Conservation (phyloP, 2,329 filamentous ascomycete genomes). For the Pestalotiopsis sp. region DNA sequence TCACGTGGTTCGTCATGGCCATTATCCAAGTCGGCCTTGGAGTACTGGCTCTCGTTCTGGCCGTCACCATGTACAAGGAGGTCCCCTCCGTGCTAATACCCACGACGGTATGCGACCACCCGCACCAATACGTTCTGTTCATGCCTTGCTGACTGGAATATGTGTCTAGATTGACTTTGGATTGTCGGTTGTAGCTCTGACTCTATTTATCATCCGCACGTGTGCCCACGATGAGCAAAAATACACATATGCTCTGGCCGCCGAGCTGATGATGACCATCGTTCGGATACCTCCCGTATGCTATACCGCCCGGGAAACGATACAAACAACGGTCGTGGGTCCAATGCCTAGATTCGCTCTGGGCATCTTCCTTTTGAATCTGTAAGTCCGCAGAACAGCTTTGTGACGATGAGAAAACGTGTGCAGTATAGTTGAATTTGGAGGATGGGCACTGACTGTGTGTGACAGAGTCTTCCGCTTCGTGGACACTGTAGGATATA, state of each 20-base stretch:
- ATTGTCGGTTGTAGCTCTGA: slow-evolving; percentile 26
- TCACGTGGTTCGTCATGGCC: slow-evolving; percentile 30
- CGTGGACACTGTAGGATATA: slow-evolving; percentile 28
- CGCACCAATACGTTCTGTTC: background rate
- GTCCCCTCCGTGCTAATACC: slow-evolving; percentile 24
- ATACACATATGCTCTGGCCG: slow-evolving; percentile 26
- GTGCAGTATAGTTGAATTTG: background rate
- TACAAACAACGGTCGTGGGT: slow-evolving; percentile 20
- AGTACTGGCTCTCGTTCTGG: slow-evolving; percentile 26
- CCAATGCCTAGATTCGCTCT: slow-evolving; percentile 28
- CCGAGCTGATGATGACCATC: slow-evolving; percentile 27
- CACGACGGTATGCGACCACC: slow-evolving; percentile 22
- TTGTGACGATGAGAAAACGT: background rate
- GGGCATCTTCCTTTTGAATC: slow-evolving; percentile 30
- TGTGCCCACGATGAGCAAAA: slow-evolving; percentile 25
- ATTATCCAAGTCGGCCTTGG: slow-evolving; percentile 30
- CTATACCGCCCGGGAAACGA: slow-evolving; percentile 27
- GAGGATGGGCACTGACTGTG: slow-evolving; percentile 1
- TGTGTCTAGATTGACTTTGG: slow-evolving; percentile 28
- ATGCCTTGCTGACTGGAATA: background rate
- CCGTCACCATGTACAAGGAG: slow-evolving; percentile 28
- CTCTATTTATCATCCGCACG: slow-evolving; percentile 25
- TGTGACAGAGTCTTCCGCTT: slow-evolving; percentile 26
- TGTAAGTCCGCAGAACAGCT: slow-evolving; percentile 23
- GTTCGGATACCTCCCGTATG: slow-evolving; percentile 29